Evolutionary conservation across 2,329 filamentous ascomycete genomes (phyloP).

Genomic region (Aspergillus fumigatiaffinis): DNA sequence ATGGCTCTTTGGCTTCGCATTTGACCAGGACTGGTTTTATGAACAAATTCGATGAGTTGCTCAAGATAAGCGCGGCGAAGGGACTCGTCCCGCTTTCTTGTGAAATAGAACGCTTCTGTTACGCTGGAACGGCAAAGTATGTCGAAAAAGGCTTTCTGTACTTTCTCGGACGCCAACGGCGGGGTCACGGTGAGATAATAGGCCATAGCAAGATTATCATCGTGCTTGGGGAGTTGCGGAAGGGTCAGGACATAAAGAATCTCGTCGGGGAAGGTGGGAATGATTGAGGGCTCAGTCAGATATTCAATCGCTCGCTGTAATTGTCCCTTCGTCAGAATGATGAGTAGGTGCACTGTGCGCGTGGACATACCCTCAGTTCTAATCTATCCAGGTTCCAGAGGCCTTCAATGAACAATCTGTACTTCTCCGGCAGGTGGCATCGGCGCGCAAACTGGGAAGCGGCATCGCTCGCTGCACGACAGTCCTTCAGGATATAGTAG

Average conservation of each 20-base stretch:
- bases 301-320: conserved; percentile 64
- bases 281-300: conserved; percentile 73
- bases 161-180: conserved; percentile 60
- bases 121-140: conserved; percentile 65
- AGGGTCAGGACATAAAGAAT: conserved; percentile 68
- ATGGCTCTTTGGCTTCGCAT: conserved; percentile 54
- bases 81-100: conserved; percentile 59
- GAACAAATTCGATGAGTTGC: conserved; percentile 58
- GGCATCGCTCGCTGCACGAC: conserved; percentile 52
- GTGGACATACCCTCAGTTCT: conserved; percentile 56
- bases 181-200: conserved; percentile 77
- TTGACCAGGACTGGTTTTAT: conserved; percentile 40
- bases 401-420: conserved; percentile 76
- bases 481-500: conserved; percentile 79
- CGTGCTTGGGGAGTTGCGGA: conserved; percentile 52
- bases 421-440: conserved; percentile 68
- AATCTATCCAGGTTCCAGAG: conserved; percentile 75
- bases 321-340: conserved; percentile 7
- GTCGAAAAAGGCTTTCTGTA: conserved; percentile 64
- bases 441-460: conserved; percentile 57
- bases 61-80: conserved; percentile 64
- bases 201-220: conserved; percentile 65
- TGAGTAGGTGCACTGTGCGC: no score
- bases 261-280: conserved; percentile 78
- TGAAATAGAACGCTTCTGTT: conserved; percentile 70